Percentiles rank a stretch among this genome's conserved stretches.
Evolutionary conservation across 129 eudicot genomes (phyloP).

Genomic region (Rutidosis leptorrhynchoides): DNA sequence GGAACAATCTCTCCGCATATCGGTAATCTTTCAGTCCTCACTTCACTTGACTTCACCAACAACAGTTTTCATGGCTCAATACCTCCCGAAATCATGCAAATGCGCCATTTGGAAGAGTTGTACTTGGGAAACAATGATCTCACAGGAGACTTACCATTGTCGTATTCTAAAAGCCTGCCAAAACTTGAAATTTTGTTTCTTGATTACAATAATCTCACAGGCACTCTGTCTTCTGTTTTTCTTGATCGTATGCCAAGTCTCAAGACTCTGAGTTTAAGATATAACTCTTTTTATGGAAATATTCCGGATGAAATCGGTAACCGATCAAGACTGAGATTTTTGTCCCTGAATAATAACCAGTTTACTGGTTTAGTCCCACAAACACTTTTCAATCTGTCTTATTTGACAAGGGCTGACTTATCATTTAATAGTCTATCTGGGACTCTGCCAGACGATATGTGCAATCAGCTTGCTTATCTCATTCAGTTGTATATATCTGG

Average conservation of each 20-base stretch:
- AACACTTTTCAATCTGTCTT: conserved; percentile 34
- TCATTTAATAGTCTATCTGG: conserved; percentile 26
- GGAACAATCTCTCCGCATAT: conserved; percentile 38
- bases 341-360: conserved; percentile 24
- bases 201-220: conserved; percentile 27
- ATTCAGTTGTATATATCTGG: not conserved
- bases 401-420: conserved; percentile 14
- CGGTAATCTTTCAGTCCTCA: conserved; percentile 39
- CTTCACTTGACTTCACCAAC: conserved; percentile 23
- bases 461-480: not conserved
- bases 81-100: conserved; percentile 22
- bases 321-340: not conserved
- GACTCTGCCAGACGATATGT: conserved; percentile 29
- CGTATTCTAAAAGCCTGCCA: conserved; percentile 21
- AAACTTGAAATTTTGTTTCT: conserved; percentile 21
- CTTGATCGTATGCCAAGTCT: conserved; percentile 29
- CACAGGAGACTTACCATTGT: conserved; percentile 27
- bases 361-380: conserved; percentile 38
- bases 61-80: conserved; percentile 35
- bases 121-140: conserved; percentile 21
- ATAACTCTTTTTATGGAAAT: conserved; percentile 28
- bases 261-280: conserved; percentile 3
- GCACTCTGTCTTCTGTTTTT: conserved; percentile 22
- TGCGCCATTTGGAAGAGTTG: conserved; percentile 17
- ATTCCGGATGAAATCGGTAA: conserved; percentile 33